phyloP scores from a whole-genome alignment of 495 filamentous ascomycete genomes.

The Penicillium desertorum region DNA sequence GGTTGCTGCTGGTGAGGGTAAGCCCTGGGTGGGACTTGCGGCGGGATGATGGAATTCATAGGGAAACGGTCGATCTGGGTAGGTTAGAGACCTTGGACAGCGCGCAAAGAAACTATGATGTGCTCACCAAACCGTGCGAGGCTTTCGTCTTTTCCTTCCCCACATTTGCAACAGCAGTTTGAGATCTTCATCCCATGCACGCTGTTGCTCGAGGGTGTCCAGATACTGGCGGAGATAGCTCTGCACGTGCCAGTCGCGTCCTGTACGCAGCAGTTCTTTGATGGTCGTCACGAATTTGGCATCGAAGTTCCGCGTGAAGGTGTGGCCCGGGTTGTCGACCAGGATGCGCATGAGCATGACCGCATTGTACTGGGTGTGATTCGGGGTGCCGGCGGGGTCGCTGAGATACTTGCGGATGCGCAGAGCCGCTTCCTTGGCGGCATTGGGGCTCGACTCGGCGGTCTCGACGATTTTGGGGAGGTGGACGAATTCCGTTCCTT shows the following conservation, averaged over 20 bases:
- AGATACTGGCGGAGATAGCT: conserved; percentile 85
- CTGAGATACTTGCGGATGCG: conserved; percentile 80
- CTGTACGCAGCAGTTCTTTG: conserved; percentile 72
- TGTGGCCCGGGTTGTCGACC: conserved; percentile 83
- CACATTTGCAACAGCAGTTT: conserved; percentile 72
- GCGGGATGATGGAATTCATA: not conserved
- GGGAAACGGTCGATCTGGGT: conserved; percentile 7
- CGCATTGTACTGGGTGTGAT: conserved; percentile 86
- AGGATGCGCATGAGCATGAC: conserved; percentile 96
- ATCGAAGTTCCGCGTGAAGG: conserved; percentile 85
- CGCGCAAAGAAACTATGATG: not conserved
- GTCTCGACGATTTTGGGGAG: conserved; percentile 94
- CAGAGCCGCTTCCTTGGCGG: conserved; percentile 73
- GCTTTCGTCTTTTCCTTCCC: conserved; percentile 71
- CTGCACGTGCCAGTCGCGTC: conserved; percentile 71
- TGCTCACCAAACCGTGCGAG: conserved; percentile 17
- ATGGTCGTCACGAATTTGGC: conserved; percentile 71
- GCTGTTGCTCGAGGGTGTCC: conserved; percentile 66
- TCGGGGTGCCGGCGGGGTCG: conserved; percentile 59
- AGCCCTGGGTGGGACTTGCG: not conserved
- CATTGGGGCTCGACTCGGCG: conserved; percentile 85
- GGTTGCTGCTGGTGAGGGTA: not conserved
- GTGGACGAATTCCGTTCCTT: conserved; percentile 86
- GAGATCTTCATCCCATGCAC: conserved; percentile 72
- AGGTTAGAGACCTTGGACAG: not conserved